phyloP scores from a whole-genome alignment of 2,329 filamentous ascomycete genomes.

The Hysterium pulicare region DNA sequence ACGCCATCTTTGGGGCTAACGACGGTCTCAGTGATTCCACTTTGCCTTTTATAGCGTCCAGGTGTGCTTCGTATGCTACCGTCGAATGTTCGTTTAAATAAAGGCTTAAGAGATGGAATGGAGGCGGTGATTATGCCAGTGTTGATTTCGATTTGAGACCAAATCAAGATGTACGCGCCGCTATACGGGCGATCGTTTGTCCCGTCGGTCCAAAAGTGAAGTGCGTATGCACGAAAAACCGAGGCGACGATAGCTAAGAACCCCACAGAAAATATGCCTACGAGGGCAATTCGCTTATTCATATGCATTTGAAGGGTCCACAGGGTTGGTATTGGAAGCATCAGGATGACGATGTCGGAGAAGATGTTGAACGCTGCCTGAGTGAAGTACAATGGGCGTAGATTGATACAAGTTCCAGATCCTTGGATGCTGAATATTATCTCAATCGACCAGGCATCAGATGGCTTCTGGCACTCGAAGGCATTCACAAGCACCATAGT shows the following conservation, averaged over 20 bases:
- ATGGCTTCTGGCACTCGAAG: constrained; percentile 7
- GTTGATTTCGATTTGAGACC: constrained; percentile 40
- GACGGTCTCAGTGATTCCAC: neutral
- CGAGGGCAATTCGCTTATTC: constrained; percentile 46
- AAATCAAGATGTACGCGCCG: constrained; percentile 23
- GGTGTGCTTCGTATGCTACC: neutral
- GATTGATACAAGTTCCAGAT: constrained; percentile 5
- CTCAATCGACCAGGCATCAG: constrained; percentile 5
- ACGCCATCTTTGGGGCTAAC: neutral
- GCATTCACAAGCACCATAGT: constrained; percentile 10
- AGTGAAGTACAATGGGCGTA: constrained; percentile 7
- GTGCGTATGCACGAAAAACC: constrained; percentile 5
- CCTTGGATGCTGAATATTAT: constrained; percentile 7
- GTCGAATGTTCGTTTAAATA: constrained; percentile 18
- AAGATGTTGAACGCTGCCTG: constrained; percentile 34
- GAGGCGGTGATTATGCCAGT: constrained; percentile 38
- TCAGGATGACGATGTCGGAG: constrained; percentile 34
- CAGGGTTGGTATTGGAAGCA: constrained; percentile 39
- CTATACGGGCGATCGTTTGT: constrained; percentile 10
- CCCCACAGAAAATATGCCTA: constrained; percentile 8
- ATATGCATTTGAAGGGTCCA: constrained; percentile 41
- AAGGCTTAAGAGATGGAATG: constrained; percentile 34
- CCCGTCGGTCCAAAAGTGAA: constrained; percentile 9
- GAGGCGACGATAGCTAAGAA: constrained; percentile 7
- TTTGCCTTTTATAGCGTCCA: neutral